A percentile compares a stretch with the other conserved stretches of the same genome.
Evolutionary conservation across 139 green algal genomes (phyloP).

Genomic region (Coccomyxa sp.): DNA sequence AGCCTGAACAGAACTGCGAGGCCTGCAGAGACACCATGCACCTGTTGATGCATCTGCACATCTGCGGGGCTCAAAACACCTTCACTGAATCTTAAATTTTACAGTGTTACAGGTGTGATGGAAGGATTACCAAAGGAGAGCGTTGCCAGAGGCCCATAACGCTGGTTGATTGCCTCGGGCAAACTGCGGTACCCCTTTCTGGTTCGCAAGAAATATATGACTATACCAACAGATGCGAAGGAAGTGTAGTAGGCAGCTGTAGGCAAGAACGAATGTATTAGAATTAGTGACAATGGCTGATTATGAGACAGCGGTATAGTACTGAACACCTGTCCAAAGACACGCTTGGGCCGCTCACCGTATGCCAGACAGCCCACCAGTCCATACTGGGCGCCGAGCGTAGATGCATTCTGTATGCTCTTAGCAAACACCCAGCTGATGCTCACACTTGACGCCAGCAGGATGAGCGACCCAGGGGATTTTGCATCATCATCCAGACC

Average conservation of each 20-base stretch:
- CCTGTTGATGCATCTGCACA: background rate
- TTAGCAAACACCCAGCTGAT: slow-evolving; percentile 31
- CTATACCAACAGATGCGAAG: slow-evolving; percentile 16
- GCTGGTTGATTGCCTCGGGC: slow-evolving; percentile 24
- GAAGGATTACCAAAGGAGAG: slow-evolving; percentile 11
- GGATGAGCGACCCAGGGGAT: background rate
- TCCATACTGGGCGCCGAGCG: slow-evolving; percentile 13
- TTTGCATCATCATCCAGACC: slow-evolving; percentile 9
- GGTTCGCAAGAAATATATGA: slow-evolving; percentile 20
- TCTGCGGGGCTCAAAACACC: background rate
- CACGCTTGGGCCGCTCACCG: background rate
- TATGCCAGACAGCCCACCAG: slow-evolving; percentile 14
- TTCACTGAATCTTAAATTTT: background rate
- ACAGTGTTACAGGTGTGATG: background rate
- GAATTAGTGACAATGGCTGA: no score
- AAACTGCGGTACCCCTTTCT: slow-evolving; percentile 12
- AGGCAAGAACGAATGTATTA: no score
- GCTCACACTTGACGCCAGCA: slow-evolving; percentile 15
- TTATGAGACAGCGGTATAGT: no score
- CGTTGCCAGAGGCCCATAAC: slow-evolving; percentile 16
- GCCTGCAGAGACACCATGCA: background rate
- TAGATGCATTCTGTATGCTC: slow-evolving; percentile 17
- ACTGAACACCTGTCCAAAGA: no score
- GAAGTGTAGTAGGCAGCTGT: slow-evolving; percentile 22
- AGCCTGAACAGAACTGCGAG: slow-evolving; percentile 20